These are phyloP conservation scores for Aspergillus caelatus DNA, from an alignment of 2,329 filamentous ascomycete species.

Conservation along the genomic window DNA sequence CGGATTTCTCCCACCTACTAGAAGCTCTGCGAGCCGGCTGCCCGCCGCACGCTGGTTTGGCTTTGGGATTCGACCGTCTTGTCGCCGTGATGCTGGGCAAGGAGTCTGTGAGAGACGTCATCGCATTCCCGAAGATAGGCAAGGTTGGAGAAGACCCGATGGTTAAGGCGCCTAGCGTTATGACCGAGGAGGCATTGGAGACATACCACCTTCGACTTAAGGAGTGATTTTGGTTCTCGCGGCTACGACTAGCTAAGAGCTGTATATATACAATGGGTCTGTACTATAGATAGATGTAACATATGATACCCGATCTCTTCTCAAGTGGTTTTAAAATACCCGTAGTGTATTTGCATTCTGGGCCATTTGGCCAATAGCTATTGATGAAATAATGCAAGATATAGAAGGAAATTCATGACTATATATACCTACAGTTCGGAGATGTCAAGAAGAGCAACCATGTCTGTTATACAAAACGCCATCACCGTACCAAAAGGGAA, in stretches of 20 bases:
- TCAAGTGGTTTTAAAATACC: slow-evolving; percentile 4
- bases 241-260: background rate
- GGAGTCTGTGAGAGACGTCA: slow-evolving; percentile 84
- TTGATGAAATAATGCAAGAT: background rate
- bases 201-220: slow-evolving; percentile 60
- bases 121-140: slow-evolving; percentile 94
- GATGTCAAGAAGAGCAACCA: slow-evolving; percentile 3
- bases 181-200: slow-evolving; percentile 63
- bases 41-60: slow-evolving; percentile 92
- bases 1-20: slow-evolving; percentile 82
- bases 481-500: slow-evolving; percentile 13
- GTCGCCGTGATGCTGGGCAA: slow-evolving; percentile 77
- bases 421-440: slow-evolving; percentile 5
- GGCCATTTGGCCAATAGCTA: background rate
- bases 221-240: slow-evolving; percentile 9
- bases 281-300: slow-evolving; percentile 14
- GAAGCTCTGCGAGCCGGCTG: slow-evolving; percentile 82
- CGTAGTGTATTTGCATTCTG: background rate
- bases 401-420: background rate
- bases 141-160: slow-evolving; percentile 85
- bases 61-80: slow-evolving; percentile 86
- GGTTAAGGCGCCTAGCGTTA: slow-evolving; percentile 72
- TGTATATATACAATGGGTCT: slow-evolving; percentile 3
- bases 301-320: slow-evolving; percentile 18
- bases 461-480: slow-evolving; percentile 22